Base-by-base conservation (phyloP, 2,329 filamentous ascomycete genomes). In the Exophiala oligosperma region DNA sequence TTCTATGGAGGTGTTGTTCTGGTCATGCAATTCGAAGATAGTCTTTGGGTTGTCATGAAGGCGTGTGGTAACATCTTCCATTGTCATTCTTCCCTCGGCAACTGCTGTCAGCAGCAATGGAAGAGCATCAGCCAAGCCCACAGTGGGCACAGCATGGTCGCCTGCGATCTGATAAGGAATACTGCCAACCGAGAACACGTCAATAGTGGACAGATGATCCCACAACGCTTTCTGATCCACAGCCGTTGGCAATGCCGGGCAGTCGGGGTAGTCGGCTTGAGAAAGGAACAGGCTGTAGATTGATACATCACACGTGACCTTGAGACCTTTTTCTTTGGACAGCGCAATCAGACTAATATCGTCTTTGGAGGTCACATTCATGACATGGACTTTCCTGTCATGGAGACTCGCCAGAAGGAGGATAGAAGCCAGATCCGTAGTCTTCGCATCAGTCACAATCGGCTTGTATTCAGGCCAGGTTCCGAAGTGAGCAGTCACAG, bases 11-110 rank as follows among this genome's bases (percentile, higher is more conserved):
- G 87, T 86, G 58, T 86, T 86, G n/a, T 82, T 75, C 74, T 92
- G 89, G 66, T 92, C 89, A 64, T 92, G 89, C 51, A 92, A 82
- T 76, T 92, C 89, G 66, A 92, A 92, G 67, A 92, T 92, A 70
- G 84, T 83, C 77, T 88, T 89, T 2, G 89, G 89, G 71, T 91
- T 92, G 69, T 90, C 86, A 71, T 92, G 88, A 48, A 92, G 80
- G 43, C 87, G 84, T 55, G 76, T 71, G 70, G 84, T 87, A 71
- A 92, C 82, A 69, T 92, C 89, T 32, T 92, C 88, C 37, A 92
- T 74, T 2, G 86, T 90, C 67, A 92, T 74, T 68, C 81, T 86
- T 61, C 88, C 88, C 70, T 92, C 88, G 3, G 85, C 79, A 51
- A 92, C 88, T 52, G 89, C 90, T 14, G 88, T 91, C 67, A 92